These are phyloP conservation scores for Solanum chiquidenum DNA, from an alignment of 257 asterid genomes.

Conservation along the genomic window DNA sequence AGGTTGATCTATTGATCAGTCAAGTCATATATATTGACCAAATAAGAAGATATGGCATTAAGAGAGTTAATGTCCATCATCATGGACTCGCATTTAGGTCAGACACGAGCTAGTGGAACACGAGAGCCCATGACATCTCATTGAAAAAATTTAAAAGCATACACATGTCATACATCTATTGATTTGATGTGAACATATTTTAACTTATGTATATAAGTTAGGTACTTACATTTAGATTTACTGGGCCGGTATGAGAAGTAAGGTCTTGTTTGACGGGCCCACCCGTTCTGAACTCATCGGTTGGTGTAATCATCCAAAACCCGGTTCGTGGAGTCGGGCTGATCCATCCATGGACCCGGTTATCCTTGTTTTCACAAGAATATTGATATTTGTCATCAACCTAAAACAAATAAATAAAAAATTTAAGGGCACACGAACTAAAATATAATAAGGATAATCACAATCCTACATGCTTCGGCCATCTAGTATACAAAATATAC, in stretches of 20 bases:
- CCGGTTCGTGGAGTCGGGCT: constrained; percentile 43
- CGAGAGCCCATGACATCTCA: not conserved
- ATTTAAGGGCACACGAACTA: no score
- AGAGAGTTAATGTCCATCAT: not conserved
- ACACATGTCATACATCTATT: not conserved
- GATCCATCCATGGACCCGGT: constrained; percentile 83
- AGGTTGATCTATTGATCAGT: not conserved
- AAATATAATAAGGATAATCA: no score
- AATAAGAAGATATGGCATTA: no score
- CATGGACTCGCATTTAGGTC: not conserved
- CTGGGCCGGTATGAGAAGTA: constrained; percentile 87
- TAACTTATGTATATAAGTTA: not conserved
- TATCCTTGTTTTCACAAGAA: constrained; percentile 66
- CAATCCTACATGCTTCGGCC: not conserved
- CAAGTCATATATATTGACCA: not conserved
- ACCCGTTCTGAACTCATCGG: constrained; percentile 66
- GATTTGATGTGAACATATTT: not conserved
- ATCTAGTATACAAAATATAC: not conserved
- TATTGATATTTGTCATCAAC: constrained; percentile 94
- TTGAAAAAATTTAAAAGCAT: not conserved
- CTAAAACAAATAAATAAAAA: constrained; percentile 9
- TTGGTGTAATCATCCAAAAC: constrained; percentile 80
- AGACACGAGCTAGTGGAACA: not conserved
- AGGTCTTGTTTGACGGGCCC: constrained; percentile 96
- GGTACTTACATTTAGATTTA: constrained; percentile 51